These are phyloP conservation scores for Alternaria novae-zelandiae DNA, from an alignment of 2,329 filamentous ascomycete species.

Conservation along the genomic window DNA sequence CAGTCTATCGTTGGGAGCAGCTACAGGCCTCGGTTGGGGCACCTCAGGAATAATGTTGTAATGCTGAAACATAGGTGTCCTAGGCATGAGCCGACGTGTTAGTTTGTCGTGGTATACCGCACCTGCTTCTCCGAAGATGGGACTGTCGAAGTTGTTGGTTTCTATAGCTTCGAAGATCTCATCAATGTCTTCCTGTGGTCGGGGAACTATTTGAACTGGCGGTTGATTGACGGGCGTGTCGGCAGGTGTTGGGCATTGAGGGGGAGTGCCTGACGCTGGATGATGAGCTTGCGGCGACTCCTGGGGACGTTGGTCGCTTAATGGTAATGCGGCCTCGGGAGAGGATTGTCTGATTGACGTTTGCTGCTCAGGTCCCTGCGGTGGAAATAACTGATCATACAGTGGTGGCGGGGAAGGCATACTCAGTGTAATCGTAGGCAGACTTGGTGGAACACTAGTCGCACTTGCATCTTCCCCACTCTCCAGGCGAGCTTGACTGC, in stretches of 20 bases:
- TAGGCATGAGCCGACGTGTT: neutral
- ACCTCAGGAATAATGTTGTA: neutral
- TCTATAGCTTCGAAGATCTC: neutral
- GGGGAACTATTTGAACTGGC: neutral
- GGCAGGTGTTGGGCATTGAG: neutral
- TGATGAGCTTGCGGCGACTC: neutral
- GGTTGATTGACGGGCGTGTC: neutral
- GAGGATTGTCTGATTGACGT: fast-evolving
- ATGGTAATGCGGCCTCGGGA: neutral
- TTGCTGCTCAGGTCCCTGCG: neutral
- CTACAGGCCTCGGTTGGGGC: neutral
- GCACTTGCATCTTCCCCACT: neutral
- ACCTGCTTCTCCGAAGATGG: neutral
- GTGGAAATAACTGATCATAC: neutral
- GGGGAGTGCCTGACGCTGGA: neutral
- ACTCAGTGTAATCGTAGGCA: neutral
- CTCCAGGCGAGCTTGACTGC: fast-evolving
- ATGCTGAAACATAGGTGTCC: neutral
- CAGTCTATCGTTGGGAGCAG: neutral
- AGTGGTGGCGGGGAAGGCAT: neutral
- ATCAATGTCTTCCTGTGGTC: neutral
- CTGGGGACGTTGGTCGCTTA: neutral
- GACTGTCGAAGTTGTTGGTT: neutral
- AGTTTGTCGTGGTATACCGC: neutral
- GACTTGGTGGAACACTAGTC: neutral